phyloP scores from a whole-genome alignment of 1,139 yeast species.

The Scheffersomyces insectosa region DNA sequence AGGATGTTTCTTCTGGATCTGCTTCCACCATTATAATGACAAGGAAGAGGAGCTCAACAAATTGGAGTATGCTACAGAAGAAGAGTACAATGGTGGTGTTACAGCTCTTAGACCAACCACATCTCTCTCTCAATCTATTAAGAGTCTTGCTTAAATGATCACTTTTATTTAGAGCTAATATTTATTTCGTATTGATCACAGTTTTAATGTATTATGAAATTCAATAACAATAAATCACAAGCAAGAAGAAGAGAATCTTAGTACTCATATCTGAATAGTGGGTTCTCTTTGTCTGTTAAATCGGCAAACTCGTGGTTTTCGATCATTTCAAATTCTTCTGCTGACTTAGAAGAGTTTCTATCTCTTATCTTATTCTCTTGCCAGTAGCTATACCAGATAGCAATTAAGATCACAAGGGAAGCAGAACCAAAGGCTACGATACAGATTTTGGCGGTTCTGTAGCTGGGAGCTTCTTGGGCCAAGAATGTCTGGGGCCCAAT shows the following conservation, averaged over 20 bases:
- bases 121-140: constrained; percentile 3
- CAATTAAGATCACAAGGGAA: constrained; percentile 21
- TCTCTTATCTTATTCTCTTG: constrained; percentile 46
- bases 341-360: constrained; percentile 13
- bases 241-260: background rate
- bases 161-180: too few relatives aligned
- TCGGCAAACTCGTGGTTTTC: constrained; percentile 60
- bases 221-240: too few relatives aligned
- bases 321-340: constrained; percentile 19
- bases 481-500: constrained; percentile 72
- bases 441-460: constrained; percentile 48
- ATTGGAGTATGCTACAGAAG: constrained; percentile 15
- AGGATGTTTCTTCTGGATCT: constrained; percentile 19
- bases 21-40: constrained; percentile 19
- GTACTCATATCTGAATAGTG: constrained; percentile 52
- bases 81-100: background rate
- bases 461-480: constrained; percentile 51
- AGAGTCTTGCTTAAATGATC: constrained; percentile 5
- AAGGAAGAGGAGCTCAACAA: constrained; percentile 20
- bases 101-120: constrained; percentile 1
- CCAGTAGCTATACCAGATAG: constrained; percentile 32
- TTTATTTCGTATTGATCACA: too few relatives aligned
- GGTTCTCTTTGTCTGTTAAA: constrained; percentile 67
- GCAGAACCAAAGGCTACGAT: constrained; percentile 44
- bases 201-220: too few relatives aligned